A percentile compares a stretch with the other conserved stretches of the same genome.
phyloP scores from a whole-genome alignment of 176 grass and related monocot genomes.

The Pontederia crassipes region DNA sequence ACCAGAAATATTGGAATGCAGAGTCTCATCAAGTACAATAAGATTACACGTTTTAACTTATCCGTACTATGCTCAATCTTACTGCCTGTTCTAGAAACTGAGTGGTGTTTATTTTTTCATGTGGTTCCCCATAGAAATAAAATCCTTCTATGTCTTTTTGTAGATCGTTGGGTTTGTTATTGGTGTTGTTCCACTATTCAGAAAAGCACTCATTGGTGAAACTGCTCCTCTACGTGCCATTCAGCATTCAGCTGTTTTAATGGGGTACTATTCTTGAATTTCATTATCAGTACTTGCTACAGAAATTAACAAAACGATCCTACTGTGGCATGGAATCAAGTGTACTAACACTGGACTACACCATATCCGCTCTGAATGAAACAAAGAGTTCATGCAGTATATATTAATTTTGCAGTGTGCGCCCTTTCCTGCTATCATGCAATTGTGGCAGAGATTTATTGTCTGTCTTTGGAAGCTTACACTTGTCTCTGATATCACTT shows the following conservation, averaged over 20 bases:
- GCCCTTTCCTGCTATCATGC: neutral
- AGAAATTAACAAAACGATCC: neutral
- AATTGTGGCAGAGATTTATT: neutral
- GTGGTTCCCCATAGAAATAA: neutral
- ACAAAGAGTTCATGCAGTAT: too few species aligned
- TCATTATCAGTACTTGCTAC: neutral
- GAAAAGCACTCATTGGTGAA: conserved; percentile 53
- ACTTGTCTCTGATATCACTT: neutral
- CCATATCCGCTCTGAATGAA: too few species aligned
- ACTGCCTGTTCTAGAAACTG: neutral
- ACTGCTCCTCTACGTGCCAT: conserved; percentile 62
- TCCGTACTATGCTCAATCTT: neutral
- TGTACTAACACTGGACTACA: too few species aligned
- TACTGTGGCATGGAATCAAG: neutral
- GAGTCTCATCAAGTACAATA: too few species aligned
- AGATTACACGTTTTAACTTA: neutral
- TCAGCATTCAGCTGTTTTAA: conserved; percentile 51
- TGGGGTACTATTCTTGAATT: conserved; percentile 35
- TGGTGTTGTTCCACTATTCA: conserved; percentile 52
- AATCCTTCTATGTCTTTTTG: conserved; percentile 2
- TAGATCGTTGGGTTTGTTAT: conserved; percentile 70
- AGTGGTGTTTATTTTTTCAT: neutral
- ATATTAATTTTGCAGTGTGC: too few species aligned
- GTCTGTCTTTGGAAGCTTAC: neutral
- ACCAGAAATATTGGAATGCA: too few species aligned